Conservation (phyloP, 2,329 filamentous ascomycete genomes). For the Hortaea werneckii region DNA sequence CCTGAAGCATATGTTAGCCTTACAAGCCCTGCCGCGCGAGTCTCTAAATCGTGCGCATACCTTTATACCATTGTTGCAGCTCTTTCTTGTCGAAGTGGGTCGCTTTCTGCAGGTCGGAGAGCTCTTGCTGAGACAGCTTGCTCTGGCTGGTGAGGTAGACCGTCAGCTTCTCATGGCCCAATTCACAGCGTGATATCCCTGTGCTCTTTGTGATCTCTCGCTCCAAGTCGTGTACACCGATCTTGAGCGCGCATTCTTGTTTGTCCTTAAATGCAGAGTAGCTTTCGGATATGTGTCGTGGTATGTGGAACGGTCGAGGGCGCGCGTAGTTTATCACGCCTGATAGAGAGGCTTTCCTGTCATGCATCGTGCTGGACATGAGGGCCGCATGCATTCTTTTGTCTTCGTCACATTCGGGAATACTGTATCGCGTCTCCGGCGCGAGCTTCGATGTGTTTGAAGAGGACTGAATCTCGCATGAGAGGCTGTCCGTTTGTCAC, state of each 20-base stretch:
- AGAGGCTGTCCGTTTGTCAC: neutral
- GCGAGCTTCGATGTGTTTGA: too few species aligned
- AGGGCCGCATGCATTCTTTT: constrained; percentile 18
- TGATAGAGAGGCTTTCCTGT: constrained; percentile 7
- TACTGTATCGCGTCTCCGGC: constrained; percentile 1
- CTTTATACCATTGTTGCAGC: constrained; percentile 99
- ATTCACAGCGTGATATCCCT: constrained; percentile 17
- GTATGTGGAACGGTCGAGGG: constrained; percentile 23
- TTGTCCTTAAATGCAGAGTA: constrained; percentile 24
- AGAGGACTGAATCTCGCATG: neutral
- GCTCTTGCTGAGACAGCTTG: constrained; percentile 93
- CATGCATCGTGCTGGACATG: constrained; percentile 4
- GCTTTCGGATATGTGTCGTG: constrained; percentile 19
- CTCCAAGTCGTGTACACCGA: constrained; percentile 23
- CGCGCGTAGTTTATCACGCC: constrained; percentile 24
- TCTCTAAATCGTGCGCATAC: constrained; percentile 40
- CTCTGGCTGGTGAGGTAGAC: constrained; percentile 61
- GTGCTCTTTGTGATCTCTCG: constrained; percentile 21
- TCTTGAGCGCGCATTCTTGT: constrained; percentile 22
- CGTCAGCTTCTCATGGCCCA: constrained; percentile 22
- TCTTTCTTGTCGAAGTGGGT: constrained; percentile 99
- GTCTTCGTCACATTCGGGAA: constrained; percentile 12
- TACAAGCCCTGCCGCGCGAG: neutral
- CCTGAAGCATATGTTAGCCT: constrained; percentile 45
- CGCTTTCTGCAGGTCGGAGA: constrained; percentile 87